Conservation (phyloP, 2,329 filamentous ascomycete genomes). For the Pseudohalonectria lignicola region DNA sequence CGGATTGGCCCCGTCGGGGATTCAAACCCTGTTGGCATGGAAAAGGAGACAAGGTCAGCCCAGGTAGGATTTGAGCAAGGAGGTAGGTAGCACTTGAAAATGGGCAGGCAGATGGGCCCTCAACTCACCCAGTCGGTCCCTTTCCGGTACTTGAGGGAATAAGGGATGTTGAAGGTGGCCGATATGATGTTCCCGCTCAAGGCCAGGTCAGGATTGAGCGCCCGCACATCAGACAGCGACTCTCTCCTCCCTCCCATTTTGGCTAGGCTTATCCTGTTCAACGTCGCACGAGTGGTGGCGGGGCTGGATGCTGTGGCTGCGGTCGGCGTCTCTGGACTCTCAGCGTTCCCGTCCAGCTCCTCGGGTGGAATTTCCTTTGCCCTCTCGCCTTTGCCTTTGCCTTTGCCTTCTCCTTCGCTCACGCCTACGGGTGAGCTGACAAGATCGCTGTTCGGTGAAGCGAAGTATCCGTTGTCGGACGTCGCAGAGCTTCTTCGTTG, state of each 20-base stretch:
- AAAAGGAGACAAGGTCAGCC: background rate
- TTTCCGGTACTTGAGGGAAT: slow-evolving; percentile 46
- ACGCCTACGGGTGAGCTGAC: slow-evolving; percentile 1
- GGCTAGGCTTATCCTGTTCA: slow-evolving; percentile 30
- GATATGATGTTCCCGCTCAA: slow-evolving; percentile 58
- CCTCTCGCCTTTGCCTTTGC: too few species aligned
- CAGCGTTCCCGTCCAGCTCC: slow-evolving; percentile 10
- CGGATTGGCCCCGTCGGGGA: slow-evolving; percentile 75
- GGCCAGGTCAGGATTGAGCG: slow-evolving; percentile 43
- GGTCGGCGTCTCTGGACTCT: slow-evolving; percentile 21
- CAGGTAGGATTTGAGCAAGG: background rate
- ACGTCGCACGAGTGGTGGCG: slow-evolving; percentile 3
- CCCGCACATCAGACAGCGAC: slow-evolving; percentile 43
- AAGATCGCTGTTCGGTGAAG: background rate
- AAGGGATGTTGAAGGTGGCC: slow-evolving; percentile 52
- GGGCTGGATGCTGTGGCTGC: slow-evolving; percentile 20
- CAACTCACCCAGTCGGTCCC: slow-evolving; percentile 52
- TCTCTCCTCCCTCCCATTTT: slow-evolving; percentile 31
- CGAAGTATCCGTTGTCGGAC: background rate
- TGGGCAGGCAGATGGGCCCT: too few species aligned
- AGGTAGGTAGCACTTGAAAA: too few species aligned
- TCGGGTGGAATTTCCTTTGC: too few species aligned
- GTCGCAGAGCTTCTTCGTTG: too few species aligned
- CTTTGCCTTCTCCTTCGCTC: too few species aligned
- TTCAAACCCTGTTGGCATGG: slow-evolving; percentile 51